A percentile compares a stretch with the other conserved stretches of the same genome.
Conservation (phyloP, 2,329 filamentous ascomycete species). For the Alternaria rosae region DNA sequence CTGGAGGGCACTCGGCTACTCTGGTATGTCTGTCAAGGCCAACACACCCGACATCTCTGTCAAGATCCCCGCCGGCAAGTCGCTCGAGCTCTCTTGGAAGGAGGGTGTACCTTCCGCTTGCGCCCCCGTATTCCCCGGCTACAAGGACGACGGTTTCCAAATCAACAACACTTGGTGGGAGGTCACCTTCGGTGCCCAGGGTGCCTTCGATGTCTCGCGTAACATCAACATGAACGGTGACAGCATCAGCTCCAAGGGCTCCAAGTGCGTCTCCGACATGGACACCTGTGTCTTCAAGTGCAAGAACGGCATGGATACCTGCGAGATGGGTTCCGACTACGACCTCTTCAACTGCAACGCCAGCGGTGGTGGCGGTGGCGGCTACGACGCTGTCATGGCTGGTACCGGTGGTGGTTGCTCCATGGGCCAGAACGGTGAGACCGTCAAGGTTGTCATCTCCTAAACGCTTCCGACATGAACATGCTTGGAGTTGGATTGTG, state of each 20-base stretch:
- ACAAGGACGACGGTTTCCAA: background rate
- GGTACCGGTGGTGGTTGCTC: constrained; percentile 44
- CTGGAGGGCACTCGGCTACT: constrained; percentile 46
- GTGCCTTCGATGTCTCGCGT: constrained; percentile 55
- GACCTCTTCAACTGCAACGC: constrained; percentile 48
- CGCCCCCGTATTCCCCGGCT: constrained; percentile 41
- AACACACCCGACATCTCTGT: constrained; percentile 49
- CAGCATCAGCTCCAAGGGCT: constrained; percentile 48
- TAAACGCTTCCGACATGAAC: constrained; percentile 16
- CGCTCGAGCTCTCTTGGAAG: constrained; percentile 50
- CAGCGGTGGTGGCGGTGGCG: constrained; percentile 35
- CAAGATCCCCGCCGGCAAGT: constrained; percentile 48
- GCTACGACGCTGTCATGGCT: constrained; percentile 37
- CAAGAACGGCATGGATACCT: constrained; percentile 41
- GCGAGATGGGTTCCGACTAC: constrained; percentile 49
- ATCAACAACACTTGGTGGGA: constrained; percentile 56
- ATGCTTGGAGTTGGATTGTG: constrained; percentile 19
- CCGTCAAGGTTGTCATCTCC: constrained; percentile 36
- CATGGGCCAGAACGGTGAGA: constrained; percentile 37
- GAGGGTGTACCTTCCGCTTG: constrained; percentile 52
- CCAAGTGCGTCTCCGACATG: constrained; percentile 54
- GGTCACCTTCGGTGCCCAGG: constrained; percentile 50
- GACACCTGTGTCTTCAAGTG: constrained; percentile 55
- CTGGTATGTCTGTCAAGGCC: constrained; percentile 48
- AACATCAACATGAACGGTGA: constrained; percentile 56